Conservation (phyloP, 192 early-diverging fungal genomes). For the Coemansia sp. region DNA sequence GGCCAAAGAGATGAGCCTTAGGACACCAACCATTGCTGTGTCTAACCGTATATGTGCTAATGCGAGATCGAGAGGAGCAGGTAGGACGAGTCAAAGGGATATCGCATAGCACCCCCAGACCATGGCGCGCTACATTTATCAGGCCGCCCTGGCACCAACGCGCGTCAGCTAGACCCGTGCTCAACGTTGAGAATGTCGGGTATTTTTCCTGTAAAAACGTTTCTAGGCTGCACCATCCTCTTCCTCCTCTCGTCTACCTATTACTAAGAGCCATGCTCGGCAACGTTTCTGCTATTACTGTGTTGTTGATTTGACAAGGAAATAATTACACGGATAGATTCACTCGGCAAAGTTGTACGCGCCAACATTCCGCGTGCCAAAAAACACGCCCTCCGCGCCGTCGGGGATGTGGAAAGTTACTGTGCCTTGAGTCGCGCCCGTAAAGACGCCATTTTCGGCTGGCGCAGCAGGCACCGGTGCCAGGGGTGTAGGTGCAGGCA, state of each 20-base stretch:
- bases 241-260: too few relatives aligned
- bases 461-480: background rate
- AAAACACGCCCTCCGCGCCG: slow-evolving; percentile 6
- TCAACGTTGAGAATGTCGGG: too few relatives aligned
- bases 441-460: too few relatives aligned
- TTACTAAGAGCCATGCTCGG: too few relatives aligned
- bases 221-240: too few relatives aligned
- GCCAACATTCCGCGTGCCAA: slow-evolving; percentile 19
- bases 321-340: background rate
- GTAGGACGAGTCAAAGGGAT: too few relatives aligned
- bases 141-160: too few relatives aligned
- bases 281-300: background rate
- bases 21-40: slow-evolving; percentile 19
- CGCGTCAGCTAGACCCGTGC: too few relatives aligned
- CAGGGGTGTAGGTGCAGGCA: background rate
- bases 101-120: too few relatives aligned
- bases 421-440: background rate
- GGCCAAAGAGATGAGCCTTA: slow-evolving; percentile 15
- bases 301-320: background rate
- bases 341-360: slow-evolving; percentile 12
- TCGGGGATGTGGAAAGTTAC: slow-evolving; percentile 3
- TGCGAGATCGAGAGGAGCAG: background rate
- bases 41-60: background rate
- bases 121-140: too few relatives aligned
- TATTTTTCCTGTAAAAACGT: too few relatives aligned